Percentiles rank a stretch among this genome's conserved stretches.
Evolutionary conservation across 371 early-diverging fungal species (phyloP).

Genomic region (Actinomortierella ambigua): DNA sequence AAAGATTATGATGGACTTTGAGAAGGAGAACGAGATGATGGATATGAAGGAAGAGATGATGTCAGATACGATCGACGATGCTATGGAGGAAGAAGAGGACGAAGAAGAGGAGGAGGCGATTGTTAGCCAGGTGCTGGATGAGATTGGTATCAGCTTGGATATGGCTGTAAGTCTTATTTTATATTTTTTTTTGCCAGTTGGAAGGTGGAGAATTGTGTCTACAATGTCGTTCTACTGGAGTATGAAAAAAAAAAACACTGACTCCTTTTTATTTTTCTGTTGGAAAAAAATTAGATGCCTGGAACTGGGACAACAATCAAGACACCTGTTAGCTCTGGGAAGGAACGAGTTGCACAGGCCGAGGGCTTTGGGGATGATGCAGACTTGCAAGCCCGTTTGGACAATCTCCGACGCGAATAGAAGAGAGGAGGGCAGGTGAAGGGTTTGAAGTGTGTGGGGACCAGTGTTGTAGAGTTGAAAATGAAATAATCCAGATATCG

Average conservation of each 20-base stretch:
- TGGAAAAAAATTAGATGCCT: no score
- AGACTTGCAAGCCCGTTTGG: conserved; percentile 88
- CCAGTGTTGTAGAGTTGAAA: no score
- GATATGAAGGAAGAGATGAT: conserved; percentile 99
- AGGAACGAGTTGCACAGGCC: conserved; percentile 48
- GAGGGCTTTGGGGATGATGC: conserved; percentile 76
- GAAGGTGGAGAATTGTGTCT: conserved; percentile 1
- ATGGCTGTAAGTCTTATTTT: conserved; percentile 53
- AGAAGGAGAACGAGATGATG: conserved; percentile 93
- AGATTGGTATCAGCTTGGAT: conserved; percentile 87
- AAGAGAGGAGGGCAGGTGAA: background rate
- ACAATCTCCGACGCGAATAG: conserved; percentile 87
- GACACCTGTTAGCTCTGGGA: conserved; percentile 49
- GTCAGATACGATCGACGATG: conserved; percentile 96
- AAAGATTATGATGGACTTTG: conserved; percentile 97
- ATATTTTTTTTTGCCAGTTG: conserved; percentile 5
- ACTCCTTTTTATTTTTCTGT: no score
- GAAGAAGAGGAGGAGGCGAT: conserved; percentile 92
- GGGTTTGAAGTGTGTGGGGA: no score
- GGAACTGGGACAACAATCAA: conserved; percentile 49
- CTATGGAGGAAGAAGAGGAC: conserved; percentile 92
- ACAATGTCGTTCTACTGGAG: background rate
- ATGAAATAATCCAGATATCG: no score
- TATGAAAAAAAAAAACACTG: no score
- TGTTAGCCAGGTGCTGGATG: conserved; percentile 93